Evolutionary conservation across 2,329 filamentous ascomycete species (phyloP).

Genomic region (Byssothecium circinans): DNA sequence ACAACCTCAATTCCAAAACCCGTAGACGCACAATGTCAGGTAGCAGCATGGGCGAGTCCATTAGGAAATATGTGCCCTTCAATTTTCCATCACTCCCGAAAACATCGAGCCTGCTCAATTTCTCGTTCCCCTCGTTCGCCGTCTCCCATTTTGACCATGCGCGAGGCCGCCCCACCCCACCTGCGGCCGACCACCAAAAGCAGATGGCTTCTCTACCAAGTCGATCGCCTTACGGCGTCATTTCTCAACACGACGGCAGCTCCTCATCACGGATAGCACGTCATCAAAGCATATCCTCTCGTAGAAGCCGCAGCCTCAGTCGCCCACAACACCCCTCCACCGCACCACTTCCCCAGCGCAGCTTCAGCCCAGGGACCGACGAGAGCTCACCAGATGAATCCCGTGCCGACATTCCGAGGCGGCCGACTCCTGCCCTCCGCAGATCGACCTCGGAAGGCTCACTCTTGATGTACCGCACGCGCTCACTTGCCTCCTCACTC

Average conservation of each 20-base stretch:
- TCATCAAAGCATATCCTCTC: constrained; percentile 6
- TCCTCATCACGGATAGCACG: constrained; percentile 12
- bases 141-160: constrained; percentile 28
- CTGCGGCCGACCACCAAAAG: constrained; percentile 14
- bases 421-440: constrained; percentile 48
- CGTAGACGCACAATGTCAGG: constrained; percentile 45
- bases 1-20: constrained; percentile 38
- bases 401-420: constrained; percentile 11
- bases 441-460: constrained; percentile 77
- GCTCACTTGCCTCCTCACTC: constrained; percentile 78
- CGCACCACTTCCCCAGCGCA: constrained; percentile 12
- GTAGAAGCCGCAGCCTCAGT: constrained; percentile 4
- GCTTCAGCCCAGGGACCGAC: constrained; percentile 13
- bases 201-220: constrained; percentile 19
- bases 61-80: constrained; percentile 42
- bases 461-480: constrained; percentile 68
- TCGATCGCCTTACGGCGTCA: constrained; percentile 2
- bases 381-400: constrained; percentile 8
- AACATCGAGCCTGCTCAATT: constrained; percentile 39
- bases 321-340: constrained; percentile 14
- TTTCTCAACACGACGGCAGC: constrained; percentile 29
- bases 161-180: constrained; percentile 14
- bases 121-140: constrained; percentile 40
- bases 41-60: constrained; percentile 27
- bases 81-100: constrained; percentile 43